Percentiles rank a stretch among this genome's conserved stretches.
Evolutionary conservation across 1,284 basidiomycete species (phyloP).

Genomic region (Cutaneotrichosporon curvatum): DNA sequence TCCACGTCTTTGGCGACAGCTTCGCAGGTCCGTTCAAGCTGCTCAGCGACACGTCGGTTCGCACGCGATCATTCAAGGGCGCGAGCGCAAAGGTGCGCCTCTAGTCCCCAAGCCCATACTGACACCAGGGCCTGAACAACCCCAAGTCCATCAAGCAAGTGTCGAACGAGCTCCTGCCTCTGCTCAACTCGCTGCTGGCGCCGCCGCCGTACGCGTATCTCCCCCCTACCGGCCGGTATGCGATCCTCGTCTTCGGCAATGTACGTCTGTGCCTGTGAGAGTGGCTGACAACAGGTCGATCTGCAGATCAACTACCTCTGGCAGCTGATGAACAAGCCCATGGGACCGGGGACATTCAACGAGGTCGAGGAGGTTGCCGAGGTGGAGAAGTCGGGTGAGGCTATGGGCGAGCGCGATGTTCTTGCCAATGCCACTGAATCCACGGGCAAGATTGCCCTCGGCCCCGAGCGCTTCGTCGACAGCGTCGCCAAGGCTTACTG

Average conservation of each 20-base stretch:
- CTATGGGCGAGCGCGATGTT: conserved; percentile 16
- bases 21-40: conserved; percentile 42
- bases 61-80: conserved; percentile 37
- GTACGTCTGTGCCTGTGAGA: conserved; percentile 15
- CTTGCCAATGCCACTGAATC: conserved; percentile 38
- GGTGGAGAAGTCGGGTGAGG: conserved; percentile 29
- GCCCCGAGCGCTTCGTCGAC: conserved; percentile 35
- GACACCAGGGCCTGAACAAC: conserved; percentile 37
- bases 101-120: neutral
- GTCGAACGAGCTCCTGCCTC: conserved; percentile 31
- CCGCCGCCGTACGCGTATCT: conserved; percentile 36
- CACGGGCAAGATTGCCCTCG: conserved; percentile 29
- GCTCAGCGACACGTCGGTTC: conserved; percentile 23
- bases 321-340: conserved; percentile 37
- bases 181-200: conserved; percentile 28
- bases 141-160: conserved; percentile 42
- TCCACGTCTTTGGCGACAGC: conserved; percentile 39
- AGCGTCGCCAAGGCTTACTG: conserved; percentile 30
- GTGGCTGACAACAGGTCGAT: conserved; percentile 29
- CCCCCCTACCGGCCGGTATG: conserved; percentile 26
- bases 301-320: conserved; percentile 44
- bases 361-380: neutral
- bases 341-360: conserved; percentile 24
- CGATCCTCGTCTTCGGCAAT: conserved; percentile 39
- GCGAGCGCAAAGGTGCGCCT: conserved; percentile 38